These are phyloP conservation scores for Tulasnella sp. DNA, from an alignment of 768 basidiomycete species.

Conservation along the genomic window DNA sequence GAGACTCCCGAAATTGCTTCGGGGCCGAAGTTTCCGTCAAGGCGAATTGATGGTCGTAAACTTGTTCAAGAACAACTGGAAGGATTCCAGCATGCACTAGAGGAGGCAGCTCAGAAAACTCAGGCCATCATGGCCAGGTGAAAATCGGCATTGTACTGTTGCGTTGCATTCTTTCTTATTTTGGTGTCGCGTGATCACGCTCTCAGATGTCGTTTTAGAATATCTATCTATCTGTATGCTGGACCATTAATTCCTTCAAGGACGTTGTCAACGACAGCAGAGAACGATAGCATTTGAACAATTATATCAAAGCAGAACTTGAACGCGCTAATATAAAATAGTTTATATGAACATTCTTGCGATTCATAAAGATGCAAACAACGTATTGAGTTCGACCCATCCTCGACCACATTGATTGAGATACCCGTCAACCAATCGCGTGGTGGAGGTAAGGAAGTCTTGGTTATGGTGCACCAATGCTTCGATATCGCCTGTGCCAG, in stretches of 20 bases:
- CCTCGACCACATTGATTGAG: constrained; percentile 5
- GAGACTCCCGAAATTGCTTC: constrained; percentile 20
- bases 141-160: neutral
- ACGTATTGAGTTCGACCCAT: constrained; percentile 7
- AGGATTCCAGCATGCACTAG: constrained; percentile 73
- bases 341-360: neutral
- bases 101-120: constrained; percentile 74
- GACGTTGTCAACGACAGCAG: neutral
- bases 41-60: constrained; percentile 66
- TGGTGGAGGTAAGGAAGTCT: neutral
- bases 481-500: neutral
- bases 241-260: neutral
- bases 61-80: constrained; percentile 69
- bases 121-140: constrained; percentile 72
- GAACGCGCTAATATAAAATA: neutral
- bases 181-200: neutral
- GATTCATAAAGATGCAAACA: neutral
- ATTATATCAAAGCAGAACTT: neutral
- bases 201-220: neutral
- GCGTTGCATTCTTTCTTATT: neutral
- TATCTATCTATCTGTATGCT: constrained; percentile 1
- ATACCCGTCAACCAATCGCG: neutral
- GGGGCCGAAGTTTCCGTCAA: constrained; percentile 39
- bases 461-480: neutral
- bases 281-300: constrained; percentile 5